Evolutionary conservation across 371 early-diverging fungal species (phyloP).

Genomic region (Mortierella sp.): DNA sequence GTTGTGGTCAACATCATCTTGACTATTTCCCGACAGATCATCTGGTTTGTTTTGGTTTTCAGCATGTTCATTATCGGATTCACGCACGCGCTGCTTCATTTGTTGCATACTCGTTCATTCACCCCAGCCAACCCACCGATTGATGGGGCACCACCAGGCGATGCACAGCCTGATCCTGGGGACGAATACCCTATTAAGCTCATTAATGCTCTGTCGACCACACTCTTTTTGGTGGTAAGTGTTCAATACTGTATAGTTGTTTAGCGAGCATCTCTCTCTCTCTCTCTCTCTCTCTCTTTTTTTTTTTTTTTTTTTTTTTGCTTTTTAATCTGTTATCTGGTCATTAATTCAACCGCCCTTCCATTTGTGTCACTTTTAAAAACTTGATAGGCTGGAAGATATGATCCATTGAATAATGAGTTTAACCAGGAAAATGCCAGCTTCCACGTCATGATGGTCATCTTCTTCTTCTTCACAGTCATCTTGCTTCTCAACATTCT

Average conservation of each 20-base stretch:
- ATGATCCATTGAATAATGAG: conserved; percentile 18
- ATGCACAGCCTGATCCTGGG: no score
- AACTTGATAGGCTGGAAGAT: conserved; percentile 35
- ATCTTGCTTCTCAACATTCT: conserved; percentile 41
- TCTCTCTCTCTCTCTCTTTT: no score
- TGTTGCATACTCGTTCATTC: conserved; percentile 35
- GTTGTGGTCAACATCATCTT: conserved; percentile 48
- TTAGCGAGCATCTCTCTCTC: background rate
- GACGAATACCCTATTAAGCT: conserved; percentile 21
- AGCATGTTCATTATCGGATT: conserved; percentile 36
- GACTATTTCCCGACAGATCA: conserved; percentile 35
- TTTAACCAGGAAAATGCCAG: background rate
- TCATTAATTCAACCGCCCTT: no score
- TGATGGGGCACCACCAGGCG: no score
- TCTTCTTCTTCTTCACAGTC: conserved; percentile 52
- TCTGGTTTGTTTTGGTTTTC: conserved; percentile 50
- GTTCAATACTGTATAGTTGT: no score
- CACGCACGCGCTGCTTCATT: conserved; percentile 42
- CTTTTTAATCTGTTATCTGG: background rate
- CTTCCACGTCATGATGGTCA: conserved; percentile 49
- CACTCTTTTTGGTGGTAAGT: conserved; percentile 49
- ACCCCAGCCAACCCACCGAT: no score
- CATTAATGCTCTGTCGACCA: conserved; percentile 21
- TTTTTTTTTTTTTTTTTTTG: no score
- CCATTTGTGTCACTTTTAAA: background rate